Base-by-base conservation (phyloP, 257 asterid genomes). In the Nicotiana attenuata region DNA sequence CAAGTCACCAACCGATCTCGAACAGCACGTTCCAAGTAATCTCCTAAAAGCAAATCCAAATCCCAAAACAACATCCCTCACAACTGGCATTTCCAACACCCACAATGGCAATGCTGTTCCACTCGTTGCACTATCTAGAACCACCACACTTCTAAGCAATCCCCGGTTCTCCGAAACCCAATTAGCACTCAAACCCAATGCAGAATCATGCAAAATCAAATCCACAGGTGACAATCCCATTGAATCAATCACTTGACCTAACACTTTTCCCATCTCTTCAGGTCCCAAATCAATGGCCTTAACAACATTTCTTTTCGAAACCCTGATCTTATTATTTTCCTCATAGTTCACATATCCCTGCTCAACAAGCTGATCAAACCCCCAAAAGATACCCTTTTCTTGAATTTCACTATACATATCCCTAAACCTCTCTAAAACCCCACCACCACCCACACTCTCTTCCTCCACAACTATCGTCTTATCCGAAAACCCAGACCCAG, bases 401-500 rank as follows among this genome's bases (percentile, higher is more conserved):
- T 87, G 89, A 80, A 95, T 91, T 65, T 95, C 97, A 53, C 81
- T 82, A 73, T 86, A 90, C 79, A 93, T 90, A 57, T 88, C 92
- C 94, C 87, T 84, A 82, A 92, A 24, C 57, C 88, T 80, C 47
- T 84, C 84, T 1, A 92, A 52, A 61, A 82, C 80, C 79, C 92
- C 89, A 78, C 52, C 89, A 78, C 45, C 76, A 80, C 85, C 92
- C 82, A 7, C 87, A 75, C 29, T 35, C 80, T 95, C 98, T 64
- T 92, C 97, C 76, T 83, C 83, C 77, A 91, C 94, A 77, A 60
- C 87, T 80, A 86, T 50, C 5, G 93, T 88, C 86, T 91, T 95
- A 75, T 93, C 98, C 0, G 99, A 95, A 83, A 95, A 95, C 11
- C 99, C 99, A 9, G 97, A 93, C 38, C 99, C 98, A 0, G 99